These are phyloP conservation scores for Crucihimalaya himalaica DNA, from an alignment of 345 rosid genomes.

Conservation along the genomic window DNA sequence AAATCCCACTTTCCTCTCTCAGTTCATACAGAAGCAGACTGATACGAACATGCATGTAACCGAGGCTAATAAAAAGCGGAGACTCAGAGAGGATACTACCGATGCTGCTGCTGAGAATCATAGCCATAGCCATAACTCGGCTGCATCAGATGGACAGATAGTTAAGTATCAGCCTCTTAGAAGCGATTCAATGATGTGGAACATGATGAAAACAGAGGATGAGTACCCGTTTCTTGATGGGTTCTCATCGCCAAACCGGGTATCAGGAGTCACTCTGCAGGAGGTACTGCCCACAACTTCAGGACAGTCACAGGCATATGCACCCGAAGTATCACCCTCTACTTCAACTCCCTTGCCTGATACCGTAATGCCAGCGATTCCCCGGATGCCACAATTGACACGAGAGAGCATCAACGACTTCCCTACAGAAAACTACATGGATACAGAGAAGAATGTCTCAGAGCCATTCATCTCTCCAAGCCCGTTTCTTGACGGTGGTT, in stretches of 20 bases:
- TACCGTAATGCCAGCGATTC: not conserved
- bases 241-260: conserved; percentile 13
- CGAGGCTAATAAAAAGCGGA: conserved; percentile 56
- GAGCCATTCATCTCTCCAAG: conserved; percentile 23
- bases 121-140: conserved; percentile 36
- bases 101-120: not conserved
- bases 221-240: conserved; percentile 15
- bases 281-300: conserved; percentile 33
- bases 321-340: conserved; percentile 8
- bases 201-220: conserved; percentile 48
- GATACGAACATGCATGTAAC: conserved; percentile 45
- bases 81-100: conserved; percentile 42
- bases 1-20: conserved; percentile 53
- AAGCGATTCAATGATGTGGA: conserved; percentile 49
- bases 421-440: conserved; percentile 30
- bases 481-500: conserved; percentile 32
- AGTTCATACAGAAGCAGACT: conserved; percentile 54
- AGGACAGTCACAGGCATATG: conserved; percentile 16
- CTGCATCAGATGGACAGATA: conserved; percentile 50
- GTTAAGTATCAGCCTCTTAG: conserved; percentile 56
- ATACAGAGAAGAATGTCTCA: conserved; percentile 22
- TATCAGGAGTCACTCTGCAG: conserved; percentile 27
- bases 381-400: conserved; percentile 3
- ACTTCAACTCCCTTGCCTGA: conserved; percentile 13
- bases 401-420: conserved; percentile 18